Evolutionary conservation across 1,139 yeast species (phyloP).

Genomic region (Blastobotrys elegans): DNA sequence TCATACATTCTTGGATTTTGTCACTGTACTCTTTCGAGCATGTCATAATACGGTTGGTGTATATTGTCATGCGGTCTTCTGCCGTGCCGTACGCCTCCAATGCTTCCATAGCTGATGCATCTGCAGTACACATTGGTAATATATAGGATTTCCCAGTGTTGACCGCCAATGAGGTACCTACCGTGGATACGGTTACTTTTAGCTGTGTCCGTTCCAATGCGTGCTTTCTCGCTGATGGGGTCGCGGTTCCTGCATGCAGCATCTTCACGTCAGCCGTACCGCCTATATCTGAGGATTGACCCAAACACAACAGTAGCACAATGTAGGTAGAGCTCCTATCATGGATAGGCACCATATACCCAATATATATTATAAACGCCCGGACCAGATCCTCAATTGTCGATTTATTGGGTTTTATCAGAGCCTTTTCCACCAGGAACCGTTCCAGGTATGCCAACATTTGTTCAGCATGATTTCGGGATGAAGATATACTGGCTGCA

Average conservation of each 20-base stretch:
- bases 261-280: conserved; percentile 39
- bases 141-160: conserved; percentile 2
- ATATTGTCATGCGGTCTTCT: neutral
- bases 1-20: neutral
- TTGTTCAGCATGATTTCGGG: neutral
- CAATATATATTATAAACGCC: conserved; percentile 10
- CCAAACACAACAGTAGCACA: neutral
- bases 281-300: conserved; percentile 23
- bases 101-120: too few species aligned
- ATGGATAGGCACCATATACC: conserved; percentile 6
- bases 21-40: neutral
- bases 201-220: neutral
- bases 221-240: neutral
- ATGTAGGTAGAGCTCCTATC: neutral
- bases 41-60: neutral
- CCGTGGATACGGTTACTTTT: neutral
- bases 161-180: conserved; percentile 2
- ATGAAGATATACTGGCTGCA: conserved; percentile 2
- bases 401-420: too few species aligned
- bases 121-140: neutral
- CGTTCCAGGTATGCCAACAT: conserved; percentile 39
- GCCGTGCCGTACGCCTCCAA: neutral
- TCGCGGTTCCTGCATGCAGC: neutral
- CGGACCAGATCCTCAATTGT: conserved; percentile 31
- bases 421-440: conserved; percentile 44